Conservation (phyloP, 2,329 filamentous ascomycete species). For the Leptoxyphium fumago region DNA sequence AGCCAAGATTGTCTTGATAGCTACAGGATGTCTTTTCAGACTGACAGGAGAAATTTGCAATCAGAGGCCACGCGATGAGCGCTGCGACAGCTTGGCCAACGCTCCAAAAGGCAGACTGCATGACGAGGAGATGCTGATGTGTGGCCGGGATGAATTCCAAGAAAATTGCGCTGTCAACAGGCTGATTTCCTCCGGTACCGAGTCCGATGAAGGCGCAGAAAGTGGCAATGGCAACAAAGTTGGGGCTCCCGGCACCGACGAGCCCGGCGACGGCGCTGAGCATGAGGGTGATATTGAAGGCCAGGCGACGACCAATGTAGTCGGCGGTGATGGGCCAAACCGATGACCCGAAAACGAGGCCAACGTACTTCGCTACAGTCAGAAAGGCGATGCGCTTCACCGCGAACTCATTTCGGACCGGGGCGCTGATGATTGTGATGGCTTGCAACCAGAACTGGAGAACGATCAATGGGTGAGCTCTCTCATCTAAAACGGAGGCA, state of each 20-base stretch:
- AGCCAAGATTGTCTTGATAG: slow-evolving; percentile 27
- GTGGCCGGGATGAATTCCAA: slow-evolving; percentile 58
- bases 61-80: not conserved
- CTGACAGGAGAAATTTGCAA: not conserved
- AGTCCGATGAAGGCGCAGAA: slow-evolving; percentile 30
- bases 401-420: slow-evolving; percentile 42
- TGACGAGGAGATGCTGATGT: slow-evolving; percentile 44
- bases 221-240: slow-evolving; percentile 39
- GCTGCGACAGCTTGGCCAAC: not conserved
- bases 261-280: slow-evolving; percentile 56
- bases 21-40: not conserved
- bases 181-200: slow-evolving; percentile 49
- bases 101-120: not conserved
- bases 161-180: slow-evolving; percentile 67
- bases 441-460: slow-evolving; percentile 16
- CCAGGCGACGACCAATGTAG: too few relatives aligned
- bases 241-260: slow-evolving; percentile 30
- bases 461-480: not conserved
- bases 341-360: not conserved
- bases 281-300: not conserved
- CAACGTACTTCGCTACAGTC: not conserved
- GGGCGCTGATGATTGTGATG: slow-evolving; percentile 22
- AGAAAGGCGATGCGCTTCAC: slow-evolving; percentile 33
- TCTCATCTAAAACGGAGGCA: not conserved
- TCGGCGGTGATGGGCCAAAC: not conserved